These are phyloP conservation scores for Scheffersomyces spartinae DNA, from an alignment of 805 yeast genomes.

Conservation along the genomic window DNA sequence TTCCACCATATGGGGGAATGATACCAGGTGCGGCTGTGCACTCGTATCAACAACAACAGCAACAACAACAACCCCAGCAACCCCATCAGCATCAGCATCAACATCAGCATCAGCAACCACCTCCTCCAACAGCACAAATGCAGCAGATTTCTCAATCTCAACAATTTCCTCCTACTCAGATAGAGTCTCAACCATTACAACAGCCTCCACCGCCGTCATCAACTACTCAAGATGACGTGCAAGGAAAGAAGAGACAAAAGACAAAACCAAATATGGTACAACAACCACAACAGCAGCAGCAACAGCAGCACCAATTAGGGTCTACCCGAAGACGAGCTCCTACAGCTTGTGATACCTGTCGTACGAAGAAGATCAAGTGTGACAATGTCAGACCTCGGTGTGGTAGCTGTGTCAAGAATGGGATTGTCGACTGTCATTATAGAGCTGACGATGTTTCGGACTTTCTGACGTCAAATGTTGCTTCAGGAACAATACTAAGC, in stretches of 20 bases:
- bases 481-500: conserved; percentile 13
- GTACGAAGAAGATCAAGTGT: conserved; percentile 24
- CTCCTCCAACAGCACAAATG: conserved; percentile 3
- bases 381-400: conserved; percentile 24
- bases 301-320: background rate
- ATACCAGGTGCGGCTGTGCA: no score
- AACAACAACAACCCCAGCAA: conserved; percentile 2
- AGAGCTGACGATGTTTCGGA: conserved; percentile 15
- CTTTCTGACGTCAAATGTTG: conserved; percentile 12
- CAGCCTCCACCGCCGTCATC: conserved; percentile 3
- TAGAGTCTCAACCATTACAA: background rate
- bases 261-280: background rate
- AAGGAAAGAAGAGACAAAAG: background rate
- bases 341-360: conserved; percentile 27
- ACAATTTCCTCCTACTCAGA: no score
- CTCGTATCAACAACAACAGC: conserved; percentile 4
- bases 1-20: no score
- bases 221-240: background rate
- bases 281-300: conserved; percentile 1
- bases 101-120: conserved; percentile 5
- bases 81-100: conserved; percentile 3
- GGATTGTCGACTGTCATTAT: conserved; percentile 17
- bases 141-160: conserved; percentile 3
- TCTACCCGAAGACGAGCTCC: conserved; percentile 21
- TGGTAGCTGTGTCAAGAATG: conserved; percentile 20